These are phyloP conservation scores for Mortierella sp. DNA, from an alignment of 371 early-diverging fungal genomes.

Conservation along the genomic window DNA sequence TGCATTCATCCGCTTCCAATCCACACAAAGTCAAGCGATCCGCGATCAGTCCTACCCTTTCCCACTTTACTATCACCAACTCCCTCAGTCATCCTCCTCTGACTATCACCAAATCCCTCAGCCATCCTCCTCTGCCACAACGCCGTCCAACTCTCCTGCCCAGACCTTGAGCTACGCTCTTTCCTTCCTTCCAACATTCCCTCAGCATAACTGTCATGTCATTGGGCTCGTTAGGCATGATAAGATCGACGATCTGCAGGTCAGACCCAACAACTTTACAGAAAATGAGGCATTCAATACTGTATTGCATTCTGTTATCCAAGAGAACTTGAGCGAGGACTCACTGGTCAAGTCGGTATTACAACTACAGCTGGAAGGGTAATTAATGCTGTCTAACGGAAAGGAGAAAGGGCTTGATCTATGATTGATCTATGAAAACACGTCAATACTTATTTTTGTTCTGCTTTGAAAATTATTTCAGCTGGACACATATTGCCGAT, in stretches of 20 bases:
- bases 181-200: constrained; percentile 44
- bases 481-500: constrained; percentile 54
- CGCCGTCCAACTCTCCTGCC: background rate
- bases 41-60: constrained; percentile 46
- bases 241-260: background rate
- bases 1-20: constrained; percentile 14
- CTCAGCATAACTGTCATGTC: constrained; percentile 32
- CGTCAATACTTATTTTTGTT: background rate
- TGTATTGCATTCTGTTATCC: constrained; percentile 34
- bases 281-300: constrained; percentile 49
- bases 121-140: constrained; percentile 1
- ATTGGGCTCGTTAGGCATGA: constrained; percentile 33
- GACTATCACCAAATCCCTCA: constrained; percentile 30
- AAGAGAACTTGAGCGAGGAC: constrained; percentile 32
- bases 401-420: background rate
- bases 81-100: too few species aligned
- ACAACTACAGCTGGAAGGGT: constrained; percentile 55
- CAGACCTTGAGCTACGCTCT: constrained; percentile 29
- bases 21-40: constrained; percentile 13
- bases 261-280: constrained; percentile 38
- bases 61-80: constrained; percentile 43
- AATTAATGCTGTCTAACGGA: background rate
- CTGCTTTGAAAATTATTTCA: background rate
- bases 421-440: background rate
- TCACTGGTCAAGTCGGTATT: constrained; percentile 35